phyloP scores from a whole-genome alignment of 352 stramenopile genomes.

The Phytophthora pseudosyringae region DNA sequence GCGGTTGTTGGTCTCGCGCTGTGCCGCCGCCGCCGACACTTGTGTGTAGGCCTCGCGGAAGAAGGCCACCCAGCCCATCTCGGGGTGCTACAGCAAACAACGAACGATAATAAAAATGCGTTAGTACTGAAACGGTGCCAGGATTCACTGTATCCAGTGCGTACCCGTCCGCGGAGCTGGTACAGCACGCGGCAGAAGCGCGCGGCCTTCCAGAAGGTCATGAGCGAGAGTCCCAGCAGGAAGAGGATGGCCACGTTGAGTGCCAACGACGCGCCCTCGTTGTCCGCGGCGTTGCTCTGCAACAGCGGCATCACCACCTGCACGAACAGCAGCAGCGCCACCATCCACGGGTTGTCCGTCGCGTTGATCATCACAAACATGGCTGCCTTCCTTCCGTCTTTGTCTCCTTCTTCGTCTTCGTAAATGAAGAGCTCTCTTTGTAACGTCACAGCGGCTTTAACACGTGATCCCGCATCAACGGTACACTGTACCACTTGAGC shows the following conservation, averaged over 20 bases:
- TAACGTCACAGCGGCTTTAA: constrained; percentile 10
- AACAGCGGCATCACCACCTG: constrained; percentile 79
- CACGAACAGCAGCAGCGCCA: constrained; percentile 77
- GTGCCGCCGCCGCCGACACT: constrained; percentile 41
- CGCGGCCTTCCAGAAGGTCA: constrained; percentile 60
- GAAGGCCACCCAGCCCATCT: constrained; percentile 65
- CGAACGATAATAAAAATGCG: not conserved
- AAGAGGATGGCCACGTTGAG: constrained; percentile 64
- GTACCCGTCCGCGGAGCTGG: constrained; percentile 47
- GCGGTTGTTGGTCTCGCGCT: constrained; percentile 44
- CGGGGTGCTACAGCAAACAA: constrained; percentile 40
- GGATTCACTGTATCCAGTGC: constrained; percentile 1
- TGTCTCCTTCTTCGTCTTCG: not conserved
- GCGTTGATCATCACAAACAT: constrained; percentile 86
- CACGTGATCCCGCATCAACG: constrained; percentile 21
- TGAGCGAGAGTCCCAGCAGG: constrained; percentile 57
- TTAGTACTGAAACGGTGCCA: not conserved
- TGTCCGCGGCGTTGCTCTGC: constrained; percentile 67
- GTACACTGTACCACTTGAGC: constrained; percentile 28
- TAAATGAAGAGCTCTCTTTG: constrained; percentile 19
- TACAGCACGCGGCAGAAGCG: constrained; percentile 66
- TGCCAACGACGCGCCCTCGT: constrained; percentile 57
- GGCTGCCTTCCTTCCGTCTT: constrained; percentile 12
- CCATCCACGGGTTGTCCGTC: constrained; percentile 84
- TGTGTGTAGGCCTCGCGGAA: constrained; percentile 63